A percentile compares a stretch with the other conserved stretches of the same genome.
These are phyloP conservation scores for Megacollybia platyphylla DNA, from an alignment of 1,284 basidiomycete genomes.

Conservation along the genomic window DNA sequence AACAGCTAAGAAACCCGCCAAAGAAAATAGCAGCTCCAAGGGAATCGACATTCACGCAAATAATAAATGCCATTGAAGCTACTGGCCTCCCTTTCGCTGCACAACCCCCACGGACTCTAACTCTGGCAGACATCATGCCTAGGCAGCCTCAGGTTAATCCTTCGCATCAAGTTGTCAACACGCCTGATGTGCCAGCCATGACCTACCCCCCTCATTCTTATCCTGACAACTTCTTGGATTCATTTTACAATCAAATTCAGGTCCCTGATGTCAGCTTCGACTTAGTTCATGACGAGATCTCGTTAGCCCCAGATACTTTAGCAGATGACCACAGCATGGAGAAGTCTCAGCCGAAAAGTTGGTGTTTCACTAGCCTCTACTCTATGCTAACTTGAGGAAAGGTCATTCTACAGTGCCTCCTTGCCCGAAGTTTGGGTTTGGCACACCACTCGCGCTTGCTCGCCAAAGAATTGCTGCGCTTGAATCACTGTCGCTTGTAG, in stretches of 20 bases:
- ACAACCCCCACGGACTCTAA: too few species aligned
- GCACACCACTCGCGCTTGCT: neutral
- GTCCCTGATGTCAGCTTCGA: slow-evolving; percentile 2
- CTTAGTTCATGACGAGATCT: slow-evolving; percentile 1
- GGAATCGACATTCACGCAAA: slow-evolving; percentile 2
- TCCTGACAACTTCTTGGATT: neutral
- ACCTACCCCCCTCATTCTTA: neutral
- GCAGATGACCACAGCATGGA: neutral
- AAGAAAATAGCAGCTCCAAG: neutral
- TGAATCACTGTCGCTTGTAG: neutral
- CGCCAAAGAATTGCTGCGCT: neutral
- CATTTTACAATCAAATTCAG: slow-evolving; percentile 1
- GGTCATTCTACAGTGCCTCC: neutral
- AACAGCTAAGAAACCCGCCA: neutral
- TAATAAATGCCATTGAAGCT: neutral
- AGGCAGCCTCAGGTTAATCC: neutral
- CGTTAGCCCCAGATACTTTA: neutral
- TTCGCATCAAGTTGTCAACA: neutral
- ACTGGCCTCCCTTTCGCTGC: neutral
- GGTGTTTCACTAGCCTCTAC: too few species aligned
- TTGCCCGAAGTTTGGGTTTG: neutral
- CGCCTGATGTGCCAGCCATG: neutral
- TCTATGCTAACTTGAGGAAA: neutral
- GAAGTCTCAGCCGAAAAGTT: too few species aligned
- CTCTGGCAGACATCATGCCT: too few species aligned